Base-by-base conservation (phyloP, 352 stramenopile genomes). In the Pythium myriotylum region DNA sequence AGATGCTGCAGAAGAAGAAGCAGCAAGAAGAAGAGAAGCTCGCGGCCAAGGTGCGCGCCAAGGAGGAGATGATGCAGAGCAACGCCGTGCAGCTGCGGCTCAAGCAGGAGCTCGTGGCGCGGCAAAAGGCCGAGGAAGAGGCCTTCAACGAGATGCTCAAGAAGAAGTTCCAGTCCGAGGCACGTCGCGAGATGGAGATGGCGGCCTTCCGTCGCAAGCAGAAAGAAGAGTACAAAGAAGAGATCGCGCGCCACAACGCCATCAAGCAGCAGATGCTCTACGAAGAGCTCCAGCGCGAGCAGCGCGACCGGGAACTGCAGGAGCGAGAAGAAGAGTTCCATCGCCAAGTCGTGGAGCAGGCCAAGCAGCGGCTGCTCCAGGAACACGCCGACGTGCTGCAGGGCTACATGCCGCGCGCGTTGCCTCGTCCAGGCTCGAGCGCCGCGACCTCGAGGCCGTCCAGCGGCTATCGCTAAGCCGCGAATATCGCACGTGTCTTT, bases 31-130 rank as follows among this genome's bases (percentile, higher is more conserved):
- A 87, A 48, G 75, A 86, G 37, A 85, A 91, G 54, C 59, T 85
- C 1, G 62, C 46, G 6, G 79, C 73, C 50, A 89, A 94, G 63
- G 80, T 86, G 58, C 67, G 73, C 35, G 77, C 83, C 54, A 87
- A 95, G 67, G 89, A 96, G 8, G 76, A 94, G 17, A 86, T 91
- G 74, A 97, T 96, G 85, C 62, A 72, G 16, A 84, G 84, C 65
- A 97, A 97, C 57, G 77, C 77, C 8, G 50, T 83, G 46, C 82
- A 91, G 62, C 58, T 88, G 68, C 54, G 50, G 54, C 71, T 88
- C 55, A 87, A 87, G 50, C 62, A 77, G 54, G 73, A 88, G 54
- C 67, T 91, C 16, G 41, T 84, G 5, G 76, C 70, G 3, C 72
- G 75, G 12, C 82, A 91, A 51, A 62, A 83, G 50, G 73, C 72